phyloP scores from a whole-genome alignment of 257 asterid genomes.

The Perilla frutescens region DNA sequence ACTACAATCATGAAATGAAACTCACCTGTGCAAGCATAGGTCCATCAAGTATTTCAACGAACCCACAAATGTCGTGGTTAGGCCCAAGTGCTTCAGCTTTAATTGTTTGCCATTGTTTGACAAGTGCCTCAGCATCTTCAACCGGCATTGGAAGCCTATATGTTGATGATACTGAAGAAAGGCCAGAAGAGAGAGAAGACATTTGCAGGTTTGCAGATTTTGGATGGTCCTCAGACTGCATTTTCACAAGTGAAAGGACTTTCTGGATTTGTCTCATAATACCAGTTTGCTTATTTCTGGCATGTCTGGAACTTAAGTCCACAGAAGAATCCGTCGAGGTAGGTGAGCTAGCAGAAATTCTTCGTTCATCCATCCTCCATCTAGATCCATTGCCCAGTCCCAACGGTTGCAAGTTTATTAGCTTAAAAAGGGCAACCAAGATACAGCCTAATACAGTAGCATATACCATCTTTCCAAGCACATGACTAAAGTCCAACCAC shows the following conservation, averaged over 20 bases:
- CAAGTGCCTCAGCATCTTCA: conserved; percentile 94
- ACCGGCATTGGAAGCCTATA: conserved; percentile 73
- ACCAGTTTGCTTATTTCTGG: conserved; percentile 45
- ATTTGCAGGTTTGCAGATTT: conserved; percentile 56
- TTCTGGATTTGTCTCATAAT: conserved; percentile 51
- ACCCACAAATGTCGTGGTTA: conserved; percentile 65
- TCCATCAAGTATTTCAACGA: conserved; percentile 84
- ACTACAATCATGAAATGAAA: conserved; percentile 36
- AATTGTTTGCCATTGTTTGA: conserved; percentile 82
- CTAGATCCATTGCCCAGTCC: conserved; percentile 54
- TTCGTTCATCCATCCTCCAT: conserved; percentile 50
- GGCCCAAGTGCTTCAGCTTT: conserved; percentile 97
- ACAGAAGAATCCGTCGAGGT: conserved; percentile 45
- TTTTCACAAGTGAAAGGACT: conserved; percentile 54
- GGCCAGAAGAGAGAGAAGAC: conserved; percentile 70
- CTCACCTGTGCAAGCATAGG: conserved; percentile 92
- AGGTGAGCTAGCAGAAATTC: conserved; percentile 46
- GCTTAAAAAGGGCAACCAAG: conserved; percentile 55
- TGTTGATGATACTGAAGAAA: conserved; percentile 51
- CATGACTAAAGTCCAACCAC: conserved; percentile 53
- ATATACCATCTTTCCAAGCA: conserved; percentile 61
- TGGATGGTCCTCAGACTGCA: conserved; percentile 43
- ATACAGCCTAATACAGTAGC: conserved; percentile 75
- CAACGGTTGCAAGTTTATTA: conserved; percentile 56
- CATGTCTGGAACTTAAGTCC: conserved; percentile 43